A percentile compares a stretch with the other conserved stretches of the same genome.
phyloP scores from a whole-genome alignment of 1,139 yeast genomes.

The Yamadazyma sp. region DNA sequence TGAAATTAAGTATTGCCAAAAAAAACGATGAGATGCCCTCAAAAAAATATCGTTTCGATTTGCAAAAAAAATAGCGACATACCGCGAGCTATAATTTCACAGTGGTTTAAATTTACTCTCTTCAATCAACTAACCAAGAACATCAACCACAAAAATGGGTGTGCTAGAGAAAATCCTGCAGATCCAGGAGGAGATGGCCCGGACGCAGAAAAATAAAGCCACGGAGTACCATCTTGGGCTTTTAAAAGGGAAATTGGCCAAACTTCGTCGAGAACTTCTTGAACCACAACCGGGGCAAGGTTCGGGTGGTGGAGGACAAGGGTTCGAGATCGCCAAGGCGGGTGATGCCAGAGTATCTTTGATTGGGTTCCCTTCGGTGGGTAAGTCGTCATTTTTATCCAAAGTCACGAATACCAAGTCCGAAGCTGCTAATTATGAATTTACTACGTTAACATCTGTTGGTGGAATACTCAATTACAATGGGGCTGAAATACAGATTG shows the following conservation, averaged over 20 bases:
- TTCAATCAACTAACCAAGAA: neutral
- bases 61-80: neutral
- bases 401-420: slow-evolving; percentile 91
- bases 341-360: slow-evolving; percentile 96
- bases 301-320: slow-evolving; percentile 74
- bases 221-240: slow-evolving; percentile 96
- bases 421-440: slow-evolving; percentile 92
- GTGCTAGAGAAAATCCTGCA: slow-evolving; percentile 73
- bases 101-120: neutral
- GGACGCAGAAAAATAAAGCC: slow-evolving; percentile 97
- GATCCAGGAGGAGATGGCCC: slow-evolving; percentile 89
- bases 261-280: slow-evolving; percentile 84
- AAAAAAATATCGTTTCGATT: neutral
- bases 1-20: neutral
- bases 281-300: slow-evolving; percentile 82
- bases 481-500: slow-evolving; percentile 95
- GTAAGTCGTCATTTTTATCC: slow-evolving; percentile 86
- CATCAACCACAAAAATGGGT: slow-evolving; percentile 22
- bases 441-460: slow-evolving; percentile 94
- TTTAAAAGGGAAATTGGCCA: slow-evolving; percentile 91
- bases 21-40: slow-evolving; percentile 10
- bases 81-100: neutral
- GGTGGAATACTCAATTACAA: slow-evolving; percentile 94
- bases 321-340: slow-evolving; percentile 92
- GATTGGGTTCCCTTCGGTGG: slow-evolving; percentile 97